phyloP scores from a whole-genome alignment of 768 basidiomycete genomes.

The Rhizopogon sp. region DNA sequence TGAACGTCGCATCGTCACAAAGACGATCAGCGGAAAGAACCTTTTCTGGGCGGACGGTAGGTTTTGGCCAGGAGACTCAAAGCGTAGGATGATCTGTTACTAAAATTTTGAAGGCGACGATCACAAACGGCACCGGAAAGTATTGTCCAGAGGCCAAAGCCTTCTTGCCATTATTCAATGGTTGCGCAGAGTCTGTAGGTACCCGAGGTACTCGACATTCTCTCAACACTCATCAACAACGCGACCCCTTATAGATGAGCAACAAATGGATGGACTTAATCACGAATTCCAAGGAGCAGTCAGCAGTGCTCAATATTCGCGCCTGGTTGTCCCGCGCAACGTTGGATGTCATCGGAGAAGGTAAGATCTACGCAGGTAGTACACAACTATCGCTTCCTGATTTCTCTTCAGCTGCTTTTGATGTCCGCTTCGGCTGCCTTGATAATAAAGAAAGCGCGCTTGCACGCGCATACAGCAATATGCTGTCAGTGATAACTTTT shows the following conservation, averaged over 20 bases:
- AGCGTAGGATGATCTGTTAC: neutral
- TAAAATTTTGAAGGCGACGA: conserved; percentile 23
- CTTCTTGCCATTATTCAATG: conserved; percentile 44
- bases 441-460: conserved; percentile 10
- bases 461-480: conserved; percentile 3
- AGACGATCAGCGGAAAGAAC: conserved; percentile 25
- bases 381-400: neutral
- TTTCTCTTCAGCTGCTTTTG: conserved; percentile 37
- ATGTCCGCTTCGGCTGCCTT: conserved; percentile 42
- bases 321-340: conserved; percentile 37
- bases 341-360: conserved; percentile 47
- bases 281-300: neutral
- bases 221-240: neutral
- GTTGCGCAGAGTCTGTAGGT: conserved; percentile 24
- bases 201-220: neutral
- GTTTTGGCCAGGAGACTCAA: conserved; percentile 10
- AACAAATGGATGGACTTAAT: conserved; percentile 20
- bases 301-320: conserved; percentile 18
- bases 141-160: conserved; percentile 50
- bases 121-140: conserved; percentile 50
- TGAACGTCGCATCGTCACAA: conserved; percentile 15
- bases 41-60: conserved; percentile 39
- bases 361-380: conserved; percentile 16
- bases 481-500: neutral
- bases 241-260: conserved; percentile 12